A percentile compares a stretch with the other conserved stretches of the same genome.
Evolutionary conservation across 129 eudicot species (phyloP).

Genomic region (Chrysanthemum seticuspe): DNA sequence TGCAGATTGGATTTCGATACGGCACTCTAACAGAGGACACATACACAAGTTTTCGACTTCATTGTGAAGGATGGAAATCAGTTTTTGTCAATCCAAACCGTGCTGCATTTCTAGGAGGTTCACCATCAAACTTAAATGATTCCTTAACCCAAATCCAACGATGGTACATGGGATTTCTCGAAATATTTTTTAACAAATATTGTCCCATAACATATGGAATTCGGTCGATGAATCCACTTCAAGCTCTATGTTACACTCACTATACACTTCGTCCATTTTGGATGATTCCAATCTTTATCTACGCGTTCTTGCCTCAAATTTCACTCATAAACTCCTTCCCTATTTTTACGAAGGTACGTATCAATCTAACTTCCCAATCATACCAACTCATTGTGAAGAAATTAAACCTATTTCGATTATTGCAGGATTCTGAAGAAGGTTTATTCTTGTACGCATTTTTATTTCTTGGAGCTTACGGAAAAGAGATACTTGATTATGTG

Average conservation of each 20-base stretch:
- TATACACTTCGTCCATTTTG: slow-evolving; percentile 41
- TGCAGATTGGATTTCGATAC: no score
- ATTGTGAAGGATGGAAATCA: slow-evolving; percentile 54
- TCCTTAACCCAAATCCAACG: slow-evolving; percentile 46
- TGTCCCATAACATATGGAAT: slow-evolving; percentile 38
- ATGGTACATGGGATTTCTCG: slow-evolving; percentile 59
- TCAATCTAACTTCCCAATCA: background rate
- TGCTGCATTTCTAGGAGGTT: slow-evolving; percentile 54
- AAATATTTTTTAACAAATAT: slow-evolving; percentile 34
- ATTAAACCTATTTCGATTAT: background rate
- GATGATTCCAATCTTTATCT: slow-evolving; percentile 41
- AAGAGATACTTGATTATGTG: slow-evolving; percentile 50
- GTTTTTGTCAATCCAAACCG: slow-evolving; percentile 40
- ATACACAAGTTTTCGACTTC: slow-evolving; percentile 40
- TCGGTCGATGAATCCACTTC: slow-evolving; percentile 32
- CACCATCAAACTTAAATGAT: slow-evolving; percentile 40
- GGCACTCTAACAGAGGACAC: slow-evolving; percentile 52
- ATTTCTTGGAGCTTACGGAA: slow-evolving; percentile 55
- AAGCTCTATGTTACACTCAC: slow-evolving; percentile 41
- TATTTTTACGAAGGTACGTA: slow-evolving; percentile 41
- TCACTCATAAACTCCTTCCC: slow-evolving; percentile 33
- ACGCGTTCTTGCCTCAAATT: slow-evolving; percentile 54
- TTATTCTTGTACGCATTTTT: slow-evolving; percentile 38
- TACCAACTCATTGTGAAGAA: no score
- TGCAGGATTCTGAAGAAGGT: slow-evolving; percentile 47